Conservation (phyloP, 768 basidiomycete species). For the Pleurotus platypus region DNA sequence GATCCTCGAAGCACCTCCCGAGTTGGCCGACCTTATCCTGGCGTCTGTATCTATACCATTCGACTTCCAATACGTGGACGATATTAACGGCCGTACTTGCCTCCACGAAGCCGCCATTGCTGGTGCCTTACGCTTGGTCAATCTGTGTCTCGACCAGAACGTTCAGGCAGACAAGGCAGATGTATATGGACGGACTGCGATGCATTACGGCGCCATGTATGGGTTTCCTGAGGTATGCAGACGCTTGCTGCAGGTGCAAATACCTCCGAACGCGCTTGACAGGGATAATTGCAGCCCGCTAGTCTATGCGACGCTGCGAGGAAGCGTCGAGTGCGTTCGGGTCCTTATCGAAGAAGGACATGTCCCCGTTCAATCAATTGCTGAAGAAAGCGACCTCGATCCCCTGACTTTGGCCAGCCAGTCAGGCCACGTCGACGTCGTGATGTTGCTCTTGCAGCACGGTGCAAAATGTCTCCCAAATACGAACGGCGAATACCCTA, state of each 20-base stretch:
- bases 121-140: conserved; percentile 73
- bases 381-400: conserved; percentile 64
- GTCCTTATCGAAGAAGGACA: conserved; percentile 76
- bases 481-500: conserved; percentile 94
- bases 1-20: conserved; percentile 72
- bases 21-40: conserved; percentile 74
- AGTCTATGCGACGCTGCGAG: conserved; percentile 88
- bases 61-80: conserved; percentile 90
- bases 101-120: conserved; percentile 92
- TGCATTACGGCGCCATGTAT: conserved; percentile 96
- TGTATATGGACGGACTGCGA: conserved; percentile 86
- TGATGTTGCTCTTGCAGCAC: conserved; percentile 67
- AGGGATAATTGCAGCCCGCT: conserved; percentile 94
- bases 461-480: conserved; percentile 82
- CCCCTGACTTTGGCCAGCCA: conserved; percentile 91
- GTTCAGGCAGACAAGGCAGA: conserved; percentile 75
- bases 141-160: conserved; percentile 72
- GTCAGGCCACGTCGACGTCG: conserved; percentile 83
- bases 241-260: conserved; percentile 65
- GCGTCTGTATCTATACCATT: conserved; percentile 64
- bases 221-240: conserved; percentile 77
- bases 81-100: conserved; percentile 94
- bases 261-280: conserved; percentile 71
- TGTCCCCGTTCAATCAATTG: conserved; percentile 57
- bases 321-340: conserved; percentile 77